phyloP scores from a whole-genome alignment of 768 basidiomycete species.

The Myochromella boudieri region DNA sequence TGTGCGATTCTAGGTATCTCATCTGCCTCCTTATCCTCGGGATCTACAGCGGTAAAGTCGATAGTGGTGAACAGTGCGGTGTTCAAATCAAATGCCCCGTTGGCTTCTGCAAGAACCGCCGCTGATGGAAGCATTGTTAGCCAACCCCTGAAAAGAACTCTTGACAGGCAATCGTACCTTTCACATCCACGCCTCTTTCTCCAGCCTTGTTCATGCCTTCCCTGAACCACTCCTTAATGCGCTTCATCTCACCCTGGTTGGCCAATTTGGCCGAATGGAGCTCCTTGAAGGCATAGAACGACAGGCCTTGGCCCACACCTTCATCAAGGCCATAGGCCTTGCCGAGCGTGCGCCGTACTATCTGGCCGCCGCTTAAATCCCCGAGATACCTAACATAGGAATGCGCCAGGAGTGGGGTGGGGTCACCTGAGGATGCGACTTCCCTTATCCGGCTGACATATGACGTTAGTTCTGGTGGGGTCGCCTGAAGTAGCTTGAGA shows the following conservation, averaged over 20 bases:
- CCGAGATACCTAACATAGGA: constrained; percentile 84
- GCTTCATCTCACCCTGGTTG: constrained; percentile 60
- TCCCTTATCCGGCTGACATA: constrained; percentile 56
- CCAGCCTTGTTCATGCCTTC: constrained; percentile 53
- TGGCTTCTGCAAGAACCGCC: constrained; percentile 48
- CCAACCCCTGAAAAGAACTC: not conserved
- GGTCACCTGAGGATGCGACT: constrained; percentile 45
- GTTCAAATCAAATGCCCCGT: constrained; percentile 48
- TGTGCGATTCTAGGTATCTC: constrained; percentile 14
- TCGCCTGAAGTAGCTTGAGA: constrained; percentile 37
- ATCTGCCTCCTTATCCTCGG: constrained; percentile 10
- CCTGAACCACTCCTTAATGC: constrained; percentile 73
- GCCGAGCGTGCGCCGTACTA: constrained; percentile 58
- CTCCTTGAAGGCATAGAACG: constrained; percentile 71
- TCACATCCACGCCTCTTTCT: constrained; percentile 36
- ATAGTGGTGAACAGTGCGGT: constrained; percentile 43
- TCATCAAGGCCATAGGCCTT: constrained; percentile 67
- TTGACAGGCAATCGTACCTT: constrained; percentile 33
- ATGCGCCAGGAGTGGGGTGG: constrained; percentile 65
- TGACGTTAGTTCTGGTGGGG: constrained; percentile 46
- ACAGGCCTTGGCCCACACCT: constrained; percentile 48
- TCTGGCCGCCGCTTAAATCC: constrained; percentile 78
- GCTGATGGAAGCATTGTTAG: constrained; percentile 24
- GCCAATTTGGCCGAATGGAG: constrained; percentile 46
- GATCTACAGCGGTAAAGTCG: constrained; percentile 15